Conservation (phyloP, 2,329 filamentous ascomycete genomes). For the Aspergillus melleus region DNA sequence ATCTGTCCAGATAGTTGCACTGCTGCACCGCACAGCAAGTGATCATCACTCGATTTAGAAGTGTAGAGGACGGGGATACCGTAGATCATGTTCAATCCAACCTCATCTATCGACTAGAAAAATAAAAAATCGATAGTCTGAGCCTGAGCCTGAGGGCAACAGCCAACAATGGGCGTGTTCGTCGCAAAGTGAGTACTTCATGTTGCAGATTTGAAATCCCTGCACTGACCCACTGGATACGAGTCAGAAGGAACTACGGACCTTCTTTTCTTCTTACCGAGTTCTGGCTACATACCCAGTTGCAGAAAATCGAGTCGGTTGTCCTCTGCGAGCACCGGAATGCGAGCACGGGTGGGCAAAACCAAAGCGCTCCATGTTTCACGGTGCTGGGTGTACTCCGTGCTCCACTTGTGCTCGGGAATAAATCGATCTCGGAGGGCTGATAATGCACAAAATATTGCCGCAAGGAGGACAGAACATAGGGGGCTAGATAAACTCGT, state of each 20-base stretch:
- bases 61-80: not conserved
- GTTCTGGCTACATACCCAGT: not conserved
- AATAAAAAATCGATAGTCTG: not conserved
- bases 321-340: not conserved
- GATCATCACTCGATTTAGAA: not conserved
- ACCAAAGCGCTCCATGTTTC: not conserved
- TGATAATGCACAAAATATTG: not conserved
- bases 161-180: not conserved
- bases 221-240: not conserved
- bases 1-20: too few relatives aligned
- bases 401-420: not conserved
- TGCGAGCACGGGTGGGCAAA: not conserved
- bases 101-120: not conserved
- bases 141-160: not conserved
- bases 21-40: not conserved
- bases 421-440: not conserved
- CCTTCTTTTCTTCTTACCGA: not conserved
- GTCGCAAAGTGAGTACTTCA: not conserved
- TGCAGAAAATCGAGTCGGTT: not conserved
- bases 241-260: not conserved
- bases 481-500: not conserved
- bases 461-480: not conserved
- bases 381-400: not conserved
- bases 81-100: not conserved
- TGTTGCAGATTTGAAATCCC: not conserved